A percentile compares a stretch with the other conserved stretches of the same genome.
phyloP scores from a whole-genome alignment of 2,329 filamentous ascomycete genomes.

The Phialophora tarda region DNA sequence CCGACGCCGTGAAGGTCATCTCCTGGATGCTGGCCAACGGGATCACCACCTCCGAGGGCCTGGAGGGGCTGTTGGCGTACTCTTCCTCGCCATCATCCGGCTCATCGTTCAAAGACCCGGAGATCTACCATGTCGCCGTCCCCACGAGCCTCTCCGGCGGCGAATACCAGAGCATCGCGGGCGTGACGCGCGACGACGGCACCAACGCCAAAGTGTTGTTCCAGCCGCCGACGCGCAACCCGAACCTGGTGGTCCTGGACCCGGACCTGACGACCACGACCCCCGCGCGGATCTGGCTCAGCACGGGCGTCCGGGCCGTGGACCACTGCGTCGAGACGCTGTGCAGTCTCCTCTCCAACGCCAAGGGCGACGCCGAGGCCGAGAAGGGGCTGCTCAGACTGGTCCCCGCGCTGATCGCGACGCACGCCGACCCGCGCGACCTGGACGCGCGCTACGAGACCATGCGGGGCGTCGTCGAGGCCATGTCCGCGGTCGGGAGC shows the following conservation, averaged over 20 bases:
- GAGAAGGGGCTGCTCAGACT: conserved; percentile 50
- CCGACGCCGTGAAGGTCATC: conserved; percentile 62
- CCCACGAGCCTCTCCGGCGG: conserved; percentile 52
- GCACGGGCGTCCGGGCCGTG: conserved; percentile 62
- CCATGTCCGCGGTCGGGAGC: conserved; percentile 56
- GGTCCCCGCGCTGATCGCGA: conserved; percentile 52
- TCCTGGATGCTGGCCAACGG: conserved; percentile 59
- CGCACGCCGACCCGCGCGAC: conserved; percentile 47
- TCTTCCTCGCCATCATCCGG: conserved; percentile 12
- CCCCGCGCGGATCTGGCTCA: conserved; percentile 61
- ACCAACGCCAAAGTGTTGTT: conserved; percentile 47
- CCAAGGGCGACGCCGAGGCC: conserved; percentile 47
- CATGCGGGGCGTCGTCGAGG: conserved; percentile 59
- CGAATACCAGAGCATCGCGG: conserved; percentile 51
- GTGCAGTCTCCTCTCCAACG: conserved; percentile 50
- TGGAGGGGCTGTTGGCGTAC: conserved; percentile 48
- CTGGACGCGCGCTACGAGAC: conserved; percentile 54
- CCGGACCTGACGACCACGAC: conserved; percentile 59
- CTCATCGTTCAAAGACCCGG: conserved; percentile 26
- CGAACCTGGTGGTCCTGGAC: conserved; percentile 63
- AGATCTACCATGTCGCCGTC: conserved; percentile 43
- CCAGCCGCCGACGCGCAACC: conserved; percentile 48
- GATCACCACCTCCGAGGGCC: conserved; percentile 46
- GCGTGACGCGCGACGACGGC: conserved; percentile 41
- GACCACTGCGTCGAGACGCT: conserved; percentile 65